phyloP scores from a whole-genome alignment of 805 yeast genomes.

The Metschnikowia lochheadii region DNA sequence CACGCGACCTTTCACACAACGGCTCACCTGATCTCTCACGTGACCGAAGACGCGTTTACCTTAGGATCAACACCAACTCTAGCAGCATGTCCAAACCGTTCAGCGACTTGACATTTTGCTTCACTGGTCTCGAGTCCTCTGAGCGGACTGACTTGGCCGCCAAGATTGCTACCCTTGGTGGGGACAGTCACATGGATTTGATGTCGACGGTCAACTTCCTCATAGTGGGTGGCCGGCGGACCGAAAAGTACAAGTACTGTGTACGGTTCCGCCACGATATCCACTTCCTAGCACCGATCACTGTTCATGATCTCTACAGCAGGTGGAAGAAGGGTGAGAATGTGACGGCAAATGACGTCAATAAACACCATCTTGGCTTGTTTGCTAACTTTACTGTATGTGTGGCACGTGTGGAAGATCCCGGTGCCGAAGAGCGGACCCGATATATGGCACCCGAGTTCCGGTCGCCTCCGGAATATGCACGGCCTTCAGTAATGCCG shows the following conservation, averaged over 20 bases:
- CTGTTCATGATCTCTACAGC: constrained; percentile 42
- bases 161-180: constrained; percentile 56
- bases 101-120: constrained; percentile 48
- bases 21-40: background rate
- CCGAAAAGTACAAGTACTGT: constrained; percentile 53
- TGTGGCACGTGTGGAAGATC: constrained; percentile 35
- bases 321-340: constrained; percentile 54
- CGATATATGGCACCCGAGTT: constrained; percentile 20
- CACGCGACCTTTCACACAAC: background rate
- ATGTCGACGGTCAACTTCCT: constrained; percentile 58
- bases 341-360: constrained; percentile 21
- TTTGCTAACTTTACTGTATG: constrained; percentile 46
- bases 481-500: constrained; percentile 10
- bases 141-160: constrained; percentile 41
- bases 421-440: constrained; percentile 9
- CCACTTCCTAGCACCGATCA: constrained; percentile 46
- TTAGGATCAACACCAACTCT: background rate
- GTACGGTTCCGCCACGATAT: constrained; percentile 54
- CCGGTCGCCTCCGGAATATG: constrained; percentile 17
- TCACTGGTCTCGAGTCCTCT: constrained; percentile 47
- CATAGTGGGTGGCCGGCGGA: constrained; percentile 54
- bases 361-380: constrained; percentile 32
- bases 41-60: background rate
- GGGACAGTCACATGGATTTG: constrained; percentile 50
- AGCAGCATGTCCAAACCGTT: constrained; percentile 34